Base-by-base conservation (phyloP, 352 stramenopile species). In the Phytophthora pisi region DNA sequence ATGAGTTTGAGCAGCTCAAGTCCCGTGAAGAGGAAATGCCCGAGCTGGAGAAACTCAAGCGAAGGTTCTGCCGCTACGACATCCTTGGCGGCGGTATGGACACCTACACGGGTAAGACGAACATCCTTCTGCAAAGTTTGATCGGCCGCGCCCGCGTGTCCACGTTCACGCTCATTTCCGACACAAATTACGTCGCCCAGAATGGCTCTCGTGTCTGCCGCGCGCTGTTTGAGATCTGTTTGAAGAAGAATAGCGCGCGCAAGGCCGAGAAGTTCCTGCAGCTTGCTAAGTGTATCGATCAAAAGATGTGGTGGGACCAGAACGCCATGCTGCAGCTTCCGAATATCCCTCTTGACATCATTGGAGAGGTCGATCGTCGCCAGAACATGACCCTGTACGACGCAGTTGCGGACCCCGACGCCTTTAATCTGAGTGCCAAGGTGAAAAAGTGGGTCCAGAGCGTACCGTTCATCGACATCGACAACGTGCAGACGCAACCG, bases 161-260 rank as follows among this genome's bases (percentile, higher is more conserved):
- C 11, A 96, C 88, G 56, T 99, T 99, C 64, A 99, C 98, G 15
- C 78, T 99, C 2, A 98, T 99, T 60, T 99, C 95, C 8, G 98
- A 99, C 82, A 99, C 95, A 3, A 99, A 99, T 66, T 99, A 99
- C 81, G 97, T 99, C 5, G 97, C 96, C 16, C 97, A 99, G 55
- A 99, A 99, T 73, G 98, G 97, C 8, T 97, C 95, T 36, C 90
- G 98, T 51, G 97, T 99, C 28, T 96, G 97, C 13, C 89, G 98
- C 23, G 98, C 97, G 23, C 77, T 99, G 34, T 99, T 99, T 81
- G 98, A 99, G 79, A 99, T 99, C 58, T 98, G 84, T 28, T 61
- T 99, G 42, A 95, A 97, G 66, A 93, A 96, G 57, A 86, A 96
- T 52, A 97, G 85, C 67, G 86, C 86, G 23, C 74, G 75, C 4